phyloP scores from a whole-genome alignment of 2,329 filamentous ascomycete genomes.

The Nemania serpens region DNA sequence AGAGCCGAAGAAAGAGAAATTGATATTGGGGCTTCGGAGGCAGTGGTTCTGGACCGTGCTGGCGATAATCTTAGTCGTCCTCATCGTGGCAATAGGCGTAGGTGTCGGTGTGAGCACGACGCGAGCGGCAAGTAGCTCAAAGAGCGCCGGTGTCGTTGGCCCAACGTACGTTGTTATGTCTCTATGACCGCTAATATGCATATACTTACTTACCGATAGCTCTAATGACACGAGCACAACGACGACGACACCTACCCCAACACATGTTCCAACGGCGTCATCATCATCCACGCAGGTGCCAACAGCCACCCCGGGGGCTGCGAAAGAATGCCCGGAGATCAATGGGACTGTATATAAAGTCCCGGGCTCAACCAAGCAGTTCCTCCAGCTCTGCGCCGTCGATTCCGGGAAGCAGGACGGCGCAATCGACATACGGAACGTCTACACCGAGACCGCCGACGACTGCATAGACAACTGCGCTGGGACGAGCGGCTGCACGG shows the following conservation, averaged over 20 bases:
- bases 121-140: constrained; percentile 7
- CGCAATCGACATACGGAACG: constrained; percentile 40
- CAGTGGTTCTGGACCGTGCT: constrained; percentile 45
- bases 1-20: constrained; percentile 22
- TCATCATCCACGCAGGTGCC: constrained; percentile 21
- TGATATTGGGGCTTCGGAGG: constrained; percentile 39
- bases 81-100: constrained; percentile 42
- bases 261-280: constrained; percentile 21
- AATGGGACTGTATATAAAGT: constrained; percentile 52
- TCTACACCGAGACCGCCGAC: constrained; percentile 46
- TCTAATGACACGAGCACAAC: constrained; percentile 18
- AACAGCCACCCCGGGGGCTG: constrained; percentile 34
- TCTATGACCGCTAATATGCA: background rate
- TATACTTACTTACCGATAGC: constrained; percentile 11
- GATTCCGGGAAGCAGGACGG: constrained; percentile 47
- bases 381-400: constrained; percentile 51
- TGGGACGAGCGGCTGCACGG: constrained; percentile 46
- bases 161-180: constrained; percentile 34
- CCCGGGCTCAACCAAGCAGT: constrained; percentile 46
- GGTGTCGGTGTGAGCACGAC: constrained; percentile 45
- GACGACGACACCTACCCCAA: constrained; percentile 18
- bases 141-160: constrained; percentile 12
- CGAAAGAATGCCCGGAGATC: constrained; percentile 47
- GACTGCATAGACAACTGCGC: constrained; percentile 53
- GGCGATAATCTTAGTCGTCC: constrained; percentile 36